Evolutionary conservation across 441 rosid species (phyloP).

Genomic region (Gossypium davidsonii): DNA sequence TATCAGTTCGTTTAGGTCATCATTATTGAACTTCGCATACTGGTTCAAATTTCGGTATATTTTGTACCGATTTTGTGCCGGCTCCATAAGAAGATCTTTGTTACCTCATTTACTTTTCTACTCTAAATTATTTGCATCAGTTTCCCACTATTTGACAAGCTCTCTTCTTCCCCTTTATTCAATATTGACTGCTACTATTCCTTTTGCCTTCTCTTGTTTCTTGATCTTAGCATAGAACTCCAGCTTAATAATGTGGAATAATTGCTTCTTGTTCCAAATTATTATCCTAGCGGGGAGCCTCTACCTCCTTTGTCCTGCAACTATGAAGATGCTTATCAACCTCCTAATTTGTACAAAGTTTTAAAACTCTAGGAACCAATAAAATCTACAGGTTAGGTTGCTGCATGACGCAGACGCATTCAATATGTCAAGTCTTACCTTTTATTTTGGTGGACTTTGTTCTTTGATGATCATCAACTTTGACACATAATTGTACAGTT

Average conservation of each 20-base stretch:
- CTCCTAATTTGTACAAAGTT: not conserved
- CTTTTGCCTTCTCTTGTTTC: not conserved
- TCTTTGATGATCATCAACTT: not conserved
- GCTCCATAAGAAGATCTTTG: not conserved
- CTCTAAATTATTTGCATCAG: not conserved
- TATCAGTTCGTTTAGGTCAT: not conserved
- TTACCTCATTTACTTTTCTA: not conserved
- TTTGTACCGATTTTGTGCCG: not conserved
- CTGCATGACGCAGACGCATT: not conserved
- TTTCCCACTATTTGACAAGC: not conserved
- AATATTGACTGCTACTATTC: not conserved
- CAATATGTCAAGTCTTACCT: not conserved
- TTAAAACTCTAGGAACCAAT: not conserved
- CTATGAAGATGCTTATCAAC: conserved; percentile 1
- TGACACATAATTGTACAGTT: not conserved
- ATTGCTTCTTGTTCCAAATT: not conserved
- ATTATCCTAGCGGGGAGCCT: not conserved
- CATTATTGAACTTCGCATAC: not conserved
- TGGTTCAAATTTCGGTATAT: not conserved
- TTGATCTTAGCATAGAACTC: not conserved
- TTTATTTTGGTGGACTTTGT: not conserved
- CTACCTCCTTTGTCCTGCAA: not conserved
- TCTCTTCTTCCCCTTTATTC: not conserved
- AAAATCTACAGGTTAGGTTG: conserved; percentile 1
- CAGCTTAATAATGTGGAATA: not conserved